Base-by-base conservation (phyloP, 1,284 basidiomycete genomes). In the Earliella scabrosa region DNA sequence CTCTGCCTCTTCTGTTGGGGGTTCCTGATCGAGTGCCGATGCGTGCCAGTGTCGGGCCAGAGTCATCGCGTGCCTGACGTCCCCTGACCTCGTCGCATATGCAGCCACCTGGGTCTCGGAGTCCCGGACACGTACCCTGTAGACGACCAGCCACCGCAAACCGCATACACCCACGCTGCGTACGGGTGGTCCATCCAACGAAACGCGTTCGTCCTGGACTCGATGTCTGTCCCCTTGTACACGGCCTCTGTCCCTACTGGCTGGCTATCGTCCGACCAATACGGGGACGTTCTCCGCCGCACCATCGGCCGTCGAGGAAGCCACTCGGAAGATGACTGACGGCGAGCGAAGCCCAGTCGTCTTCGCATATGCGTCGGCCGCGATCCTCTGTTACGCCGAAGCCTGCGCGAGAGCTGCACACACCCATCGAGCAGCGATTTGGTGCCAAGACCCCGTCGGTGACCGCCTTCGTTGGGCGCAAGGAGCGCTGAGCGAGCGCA, bases 381-480 rank as follows among this genome's bases (percentile, higher is more conserved):
- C 91, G 63, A 76, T 75, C 20, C 74, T 93, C 23, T 85, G 82
- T 91, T 36, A 85, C 86, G n/a, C 67, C 77, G 1, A 77, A 73
- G 51, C 74, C 84, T 0, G 68, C 81, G 11, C 90, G 91, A 11
- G 76, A 71, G 53, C 64, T 92, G 46, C 68, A 82, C 60, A 70
- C 79, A 45, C 72, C 91, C 50, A 68, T 94, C 58, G 72, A 73
- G 32, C 69, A 78, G 23, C 89, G 92, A 67, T 86, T 96, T 73
- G 72, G 75, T 24, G 64, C 76, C 10, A 71, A 75, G 32, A 88
- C 85, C 61, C 78, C 79, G 7, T 85, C 89, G 4, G 71, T 90
- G 40, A 87, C 86, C 5, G 92, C 88, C 23, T 86, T 87, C 50
- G 92, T 83, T 63, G 63, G n/a, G n/a, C n/a, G n/a, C n/a, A n/a